A percentile compares a stretch with the other conserved stretches of the same genome.
These are phyloP conservation scores for Quercus parvula DNA, from an alignment of 306 rosid species.

Conservation along the genomic window DNA sequence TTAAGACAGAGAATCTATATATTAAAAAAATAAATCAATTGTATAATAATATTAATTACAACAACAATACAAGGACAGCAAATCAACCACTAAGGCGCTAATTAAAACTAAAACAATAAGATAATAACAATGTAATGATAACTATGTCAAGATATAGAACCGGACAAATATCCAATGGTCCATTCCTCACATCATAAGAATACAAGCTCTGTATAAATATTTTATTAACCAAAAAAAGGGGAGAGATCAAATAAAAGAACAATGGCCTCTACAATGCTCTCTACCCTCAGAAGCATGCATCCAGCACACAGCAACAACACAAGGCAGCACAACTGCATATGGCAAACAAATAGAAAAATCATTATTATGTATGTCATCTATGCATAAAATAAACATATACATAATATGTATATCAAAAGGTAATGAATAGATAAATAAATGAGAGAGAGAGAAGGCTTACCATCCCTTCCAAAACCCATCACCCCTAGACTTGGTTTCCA, in stretches of 20 bases:
- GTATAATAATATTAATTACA: no score
- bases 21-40: no score
- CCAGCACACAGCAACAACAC: constrained; percentile 29
- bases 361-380: not conserved
- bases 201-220: not conserved
- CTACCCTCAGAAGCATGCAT: constrained; percentile 53
- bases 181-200: not conserved
- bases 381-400: not conserved
- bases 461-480: constrained; percentile 92
- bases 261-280: not conserved
- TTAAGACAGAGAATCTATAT: no score
- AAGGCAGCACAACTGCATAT: constrained; percentile 55
- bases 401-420: not conserved
- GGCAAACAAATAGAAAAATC: not conserved
- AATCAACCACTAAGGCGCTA: no score
- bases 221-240: not conserved
- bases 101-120: not conserved
- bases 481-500: constrained; percentile 63
- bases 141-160: no score
- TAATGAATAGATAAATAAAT: not conserved
- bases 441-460: constrained; percentile 25
- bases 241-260: not conserved
- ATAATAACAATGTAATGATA: not conserved
- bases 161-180: not conserved
- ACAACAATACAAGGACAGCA: no score